Conservation (phyloP, 2,329 filamentous ascomycete genomes). For the Ploettnerulaceae sp. region DNA sequence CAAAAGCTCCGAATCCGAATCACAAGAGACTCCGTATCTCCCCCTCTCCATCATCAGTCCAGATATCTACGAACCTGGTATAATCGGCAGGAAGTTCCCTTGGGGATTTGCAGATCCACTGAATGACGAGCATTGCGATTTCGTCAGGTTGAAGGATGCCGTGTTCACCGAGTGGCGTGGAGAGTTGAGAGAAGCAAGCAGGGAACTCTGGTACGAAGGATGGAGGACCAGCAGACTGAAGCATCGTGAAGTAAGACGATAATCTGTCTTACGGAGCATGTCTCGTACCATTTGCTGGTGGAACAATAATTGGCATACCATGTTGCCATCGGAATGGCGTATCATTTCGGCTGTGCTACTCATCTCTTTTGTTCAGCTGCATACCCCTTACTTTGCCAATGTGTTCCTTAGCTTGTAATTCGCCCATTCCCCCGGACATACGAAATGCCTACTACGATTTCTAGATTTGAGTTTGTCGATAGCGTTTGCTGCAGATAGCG, state of each 20-base stretch:
- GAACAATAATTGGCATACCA: constrained; percentile 10
- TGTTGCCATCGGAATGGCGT: constrained; percentile 10
- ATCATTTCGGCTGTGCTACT: constrained; percentile 19
- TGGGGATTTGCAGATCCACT: constrained; percentile 97
- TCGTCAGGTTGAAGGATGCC: constrained; percentile 80
- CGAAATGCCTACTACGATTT: too few relatives aligned
- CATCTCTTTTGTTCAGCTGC: constrained; percentile 18
- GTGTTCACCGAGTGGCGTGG: constrained; percentile 92
- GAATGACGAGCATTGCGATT: constrained; percentile 89
- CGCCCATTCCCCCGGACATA: not conserved
- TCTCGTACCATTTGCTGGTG: constrained; percentile 10
- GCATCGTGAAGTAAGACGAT: constrained; percentile 28
- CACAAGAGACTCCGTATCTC: constrained; percentile 60
- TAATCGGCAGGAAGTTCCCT: constrained; percentile 82
- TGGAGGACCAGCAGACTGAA: constrained; percentile 73
- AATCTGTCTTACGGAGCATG: constrained; percentile 18
- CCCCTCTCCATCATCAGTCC: constrained; percentile 93
- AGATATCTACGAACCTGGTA: constrained; percentile 77
- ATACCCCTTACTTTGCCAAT: constrained; percentile 20
- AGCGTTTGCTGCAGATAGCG: not conserved
- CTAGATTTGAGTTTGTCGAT: not conserved
- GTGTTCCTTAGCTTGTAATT: not conserved
- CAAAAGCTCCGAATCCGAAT: constrained; percentile 37
- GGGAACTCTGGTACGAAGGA: constrained; percentile 91
- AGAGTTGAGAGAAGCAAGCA: constrained; percentile 84